phyloP scores from a whole-genome alignment of 805 yeast genomes.

The Metschnikowia cubensis region DNA sequence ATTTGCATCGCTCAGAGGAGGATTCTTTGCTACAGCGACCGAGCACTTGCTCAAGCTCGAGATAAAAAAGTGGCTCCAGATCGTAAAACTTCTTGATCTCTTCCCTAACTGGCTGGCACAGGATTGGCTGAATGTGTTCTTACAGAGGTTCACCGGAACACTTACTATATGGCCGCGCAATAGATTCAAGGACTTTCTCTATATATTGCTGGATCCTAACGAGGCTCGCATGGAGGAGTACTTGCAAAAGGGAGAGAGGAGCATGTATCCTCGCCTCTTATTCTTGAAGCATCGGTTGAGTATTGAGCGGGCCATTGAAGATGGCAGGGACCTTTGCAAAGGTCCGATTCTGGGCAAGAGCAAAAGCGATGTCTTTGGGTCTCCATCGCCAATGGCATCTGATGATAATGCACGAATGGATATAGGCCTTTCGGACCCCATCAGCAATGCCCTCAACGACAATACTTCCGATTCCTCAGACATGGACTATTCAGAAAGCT shows the following conservation, averaged over 20 bases:
- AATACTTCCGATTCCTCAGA: conserved; percentile 11
- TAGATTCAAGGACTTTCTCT: conserved; percentile 52
- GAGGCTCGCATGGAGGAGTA: conserved; percentile 51
- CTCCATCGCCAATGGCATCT: conserved; percentile 11
- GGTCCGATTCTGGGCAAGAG: not conserved
- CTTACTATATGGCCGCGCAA: conserved; percentile 76
- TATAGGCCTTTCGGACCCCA: conserved; percentile 4
- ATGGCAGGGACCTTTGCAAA: conserved; percentile 36
- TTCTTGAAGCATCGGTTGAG: conserved; percentile 61
- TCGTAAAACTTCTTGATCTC: conserved; percentile 60
- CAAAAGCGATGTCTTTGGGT: not conserved
- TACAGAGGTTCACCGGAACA: conserved; percentile 71
- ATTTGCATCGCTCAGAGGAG: conserved; percentile 58
- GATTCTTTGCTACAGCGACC: conserved; percentile 66
- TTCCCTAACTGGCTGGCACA: conserved; percentile 67
- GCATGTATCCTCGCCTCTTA: conserved; percentile 61
- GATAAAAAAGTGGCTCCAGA: conserved; percentile 70
- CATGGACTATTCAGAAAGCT: not conserved
- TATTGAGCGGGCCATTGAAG: conserved; percentile 62
- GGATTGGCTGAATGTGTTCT: conserved; percentile 77
- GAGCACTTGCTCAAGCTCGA: conserved; percentile 71
- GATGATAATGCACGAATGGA: conserved; percentile 11
- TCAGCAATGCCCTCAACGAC: conserved; percentile 7
- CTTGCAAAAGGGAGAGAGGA: conserved; percentile 59
- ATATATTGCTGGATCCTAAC: conserved; percentile 66